Evolutionary conservation across 768 basidiomycete species (phyloP), one percentile per base, ranked within the genome.

Genomic region (Suillus spraguei): DNA sequence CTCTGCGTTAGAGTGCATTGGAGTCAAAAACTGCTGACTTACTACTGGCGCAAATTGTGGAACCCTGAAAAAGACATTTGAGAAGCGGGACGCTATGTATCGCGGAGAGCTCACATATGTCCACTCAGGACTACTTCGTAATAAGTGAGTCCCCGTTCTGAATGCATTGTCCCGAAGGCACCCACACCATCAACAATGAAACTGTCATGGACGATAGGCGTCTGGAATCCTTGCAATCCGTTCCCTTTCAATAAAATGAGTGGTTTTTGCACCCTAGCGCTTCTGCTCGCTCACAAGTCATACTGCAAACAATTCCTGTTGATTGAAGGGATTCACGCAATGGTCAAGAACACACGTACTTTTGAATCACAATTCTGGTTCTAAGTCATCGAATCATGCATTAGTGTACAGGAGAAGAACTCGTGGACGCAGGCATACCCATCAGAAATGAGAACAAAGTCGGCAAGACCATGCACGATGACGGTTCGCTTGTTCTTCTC

Each of bases 171-270:
- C 0, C 90, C 91, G 33, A 86, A 78, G 4, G 90, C 81, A 33
- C 90, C 90, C 50, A 91, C 80, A 20, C 86, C 88, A 61, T 90
- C 88, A 60, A 92, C 83, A 61, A 90, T 72, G 77, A 92, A 88
- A 64, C 84, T 87, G 66, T 91, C 89, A 36, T 83, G 76, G 14
- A 74, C 70, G 53, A 90, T 89, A 6, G 88, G 88, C 0, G 81
- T 86, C 65, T 87, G 89, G 83, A 92, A 92, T 0, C 90, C 90
- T 77, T 92, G 90, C 62, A 77, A 49, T 28, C 50, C 46, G 16
- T 49, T 17, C 32, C 32, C n/a, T 59, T 6, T n/a, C 50, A 35
- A 24, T 59, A 66, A 16, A 53, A 38, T 58, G 32, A 54, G 63
- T 33, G 17, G 4, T 5, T 32, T 24, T 52, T 1, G 4, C 32